These are phyloP conservation scores for Beauveria sp. DNA, from an alignment of 2,329 filamentous ascomycete genomes.

Conservation along the genomic window DNA sequence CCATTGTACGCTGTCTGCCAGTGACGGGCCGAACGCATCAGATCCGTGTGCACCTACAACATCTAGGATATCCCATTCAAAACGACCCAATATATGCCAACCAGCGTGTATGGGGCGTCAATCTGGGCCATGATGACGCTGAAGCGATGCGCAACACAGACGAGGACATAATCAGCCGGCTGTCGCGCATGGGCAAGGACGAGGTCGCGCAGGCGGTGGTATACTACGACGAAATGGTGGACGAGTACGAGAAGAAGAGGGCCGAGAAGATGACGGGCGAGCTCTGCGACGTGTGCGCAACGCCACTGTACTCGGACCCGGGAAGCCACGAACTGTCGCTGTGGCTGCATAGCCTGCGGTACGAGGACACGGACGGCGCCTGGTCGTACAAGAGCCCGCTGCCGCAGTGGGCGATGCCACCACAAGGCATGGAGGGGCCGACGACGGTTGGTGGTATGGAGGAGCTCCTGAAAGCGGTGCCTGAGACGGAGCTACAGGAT, in stretches of 20 bases:
- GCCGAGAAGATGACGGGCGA: constrained; percentile 91
- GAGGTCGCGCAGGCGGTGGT: constrained; percentile 85
- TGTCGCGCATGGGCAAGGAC: constrained; percentile 87
- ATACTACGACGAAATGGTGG: constrained; percentile 91
- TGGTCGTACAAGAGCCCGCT: constrained; percentile 86
- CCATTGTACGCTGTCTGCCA: constrained; percentile 87
- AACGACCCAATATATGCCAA: constrained; percentile 99
- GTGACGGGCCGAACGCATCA: constrained; percentile 94
- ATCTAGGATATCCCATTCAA: constrained; percentile 86
- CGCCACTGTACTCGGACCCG: constrained; percentile 87
- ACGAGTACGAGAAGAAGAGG: constrained; percentile 80
- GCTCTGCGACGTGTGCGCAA: constrained; percentile 72
- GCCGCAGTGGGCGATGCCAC: constrained; percentile 81
- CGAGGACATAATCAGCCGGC: constrained; percentile 78
- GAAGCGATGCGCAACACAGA: constrained; percentile 67
- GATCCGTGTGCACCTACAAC: constrained; percentile 88
- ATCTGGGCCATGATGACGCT: constrained; percentile 60
- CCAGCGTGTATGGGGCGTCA: constrained; percentile 77
- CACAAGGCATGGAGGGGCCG: constrained; percentile 62
- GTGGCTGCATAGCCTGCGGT: constrained; percentile 86
- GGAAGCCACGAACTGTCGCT: constrained; percentile 84
- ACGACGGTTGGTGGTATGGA: constrained; percentile 57
- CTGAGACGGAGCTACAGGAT: neutral
- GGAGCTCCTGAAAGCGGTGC: constrained; percentile 47
- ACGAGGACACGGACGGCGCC: constrained; percentile 71